Evolutionary conservation across 768 basidiomycete species (phyloP), one percentile per base, ranked within the genome.

Genomic region (Kwoniella botswanensis): DNA sequence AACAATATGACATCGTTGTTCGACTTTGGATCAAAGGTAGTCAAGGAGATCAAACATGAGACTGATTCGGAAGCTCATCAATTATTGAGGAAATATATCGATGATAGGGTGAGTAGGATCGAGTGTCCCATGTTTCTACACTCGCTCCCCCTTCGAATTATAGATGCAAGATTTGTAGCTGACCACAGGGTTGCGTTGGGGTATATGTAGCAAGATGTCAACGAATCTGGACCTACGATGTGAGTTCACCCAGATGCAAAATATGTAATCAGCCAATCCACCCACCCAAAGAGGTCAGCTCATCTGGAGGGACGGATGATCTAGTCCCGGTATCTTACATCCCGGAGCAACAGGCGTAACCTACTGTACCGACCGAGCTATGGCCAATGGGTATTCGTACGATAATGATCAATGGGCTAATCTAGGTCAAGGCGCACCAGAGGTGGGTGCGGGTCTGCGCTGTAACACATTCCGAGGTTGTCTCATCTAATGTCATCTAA

Each of bases 61-160:
- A 88, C 90, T 71, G 91, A 94, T 64, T 94, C 93, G 1, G 92
- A 94, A 84, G 93, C 93, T 10, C 93, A 95, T 83, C 89, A 76
- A 70, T 72, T 79, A 15, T 66, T 79, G 26, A 53, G 78, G 55
- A 63, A 44, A 13, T 65, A 71, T 60, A 18, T 69, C 44, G 73
- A 64, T 52, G 71, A 71, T 53, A 43, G 29, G 29, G 67, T 68
- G 15, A 68, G 68, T 68, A 24, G 12, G 22, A 18, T 18, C 22
- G 35, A 18, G 58, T 35, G 35, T 6, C 35, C 35, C 35, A 35
- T 6, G 6, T 35, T 35, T 35, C 35, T 35, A 7, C 35, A 6
- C 35, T 35, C 35, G 35, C 35, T 35, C 6, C 35, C 35, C 35
- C 35, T 35, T 35, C 3, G 1, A 35, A 35, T 7, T 9, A 35